Percentiles rank a stretch among this genome's conserved stretches.
Evolutionary conservation across 768 basidiomycete genomes (phyloP).

Genomic region (Leccinum subtestaceum): DNA sequence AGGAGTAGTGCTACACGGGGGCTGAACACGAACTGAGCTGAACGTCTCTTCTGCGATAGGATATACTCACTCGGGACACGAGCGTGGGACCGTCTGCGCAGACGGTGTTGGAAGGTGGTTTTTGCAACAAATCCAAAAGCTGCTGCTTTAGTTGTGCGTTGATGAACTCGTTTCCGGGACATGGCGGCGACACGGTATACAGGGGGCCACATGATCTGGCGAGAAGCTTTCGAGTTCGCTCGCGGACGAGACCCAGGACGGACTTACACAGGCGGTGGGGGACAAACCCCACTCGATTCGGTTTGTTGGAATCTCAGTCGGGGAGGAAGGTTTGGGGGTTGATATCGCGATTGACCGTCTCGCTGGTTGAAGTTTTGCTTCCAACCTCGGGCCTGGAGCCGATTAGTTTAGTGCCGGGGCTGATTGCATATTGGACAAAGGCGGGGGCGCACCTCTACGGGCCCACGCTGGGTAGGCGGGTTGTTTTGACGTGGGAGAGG

Average conservation of each 20-base stretch:
- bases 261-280: constrained; percentile 10
- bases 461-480: neutral
- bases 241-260: neutral
- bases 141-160: constrained; percentile 8
- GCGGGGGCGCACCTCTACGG: constrained; percentile 3
- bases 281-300: neutral
- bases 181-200: neutral
- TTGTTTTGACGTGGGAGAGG: neutral
- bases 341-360: neutral
- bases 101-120: neutral
- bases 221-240: neutral
- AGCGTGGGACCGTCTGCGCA: neutral
- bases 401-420: neutral
- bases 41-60: neutral
- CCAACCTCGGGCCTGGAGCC: constrained; percentile 1
- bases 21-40: constrained; percentile 8
- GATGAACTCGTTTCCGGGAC: neutral
- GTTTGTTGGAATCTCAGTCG: constrained; percentile 3
- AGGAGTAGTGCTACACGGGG: neutral
- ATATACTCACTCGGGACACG: constrained; percentile 3
- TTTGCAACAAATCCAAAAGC: neutral
- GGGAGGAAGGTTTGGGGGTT: neutral
- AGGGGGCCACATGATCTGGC: constrained; percentile 13
- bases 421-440: neutral
- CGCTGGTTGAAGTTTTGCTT: neutral